Evolutionary conservation across 1,284 basidiomycete species (phyloP), one percentile per base, ranked within the genome.

Genomic region (Heterobasidion irregulare): DNA sequence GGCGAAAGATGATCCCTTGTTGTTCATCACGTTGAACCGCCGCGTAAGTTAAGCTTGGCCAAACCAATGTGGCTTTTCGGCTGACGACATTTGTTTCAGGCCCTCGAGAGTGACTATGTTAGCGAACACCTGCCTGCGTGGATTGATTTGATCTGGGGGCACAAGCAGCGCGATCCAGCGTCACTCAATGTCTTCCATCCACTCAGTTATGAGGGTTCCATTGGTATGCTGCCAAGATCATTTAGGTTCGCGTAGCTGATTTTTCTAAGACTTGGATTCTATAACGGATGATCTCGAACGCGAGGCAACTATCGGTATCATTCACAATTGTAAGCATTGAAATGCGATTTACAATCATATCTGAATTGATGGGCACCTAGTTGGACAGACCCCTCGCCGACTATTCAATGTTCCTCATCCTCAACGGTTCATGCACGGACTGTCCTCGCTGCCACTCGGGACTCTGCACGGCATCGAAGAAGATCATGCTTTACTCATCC

Each of bases 61-160:
- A 49, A 19, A 1, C 16, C 41, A 52, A 45, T 53, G 26, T 26
- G 6, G n/a, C 45, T n/a, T 53, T 50, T 32, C 15, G 38, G 43
- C 41, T 16, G 19, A 50, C 19, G 45, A 38, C 61, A 18, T 53
- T 51, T 8, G n/a, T 47, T 18, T 8, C 55, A 92, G 88, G 94
- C 95, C 0, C 77, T 98, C 35, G 95, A 98, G 70, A 94, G 92
- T 58, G 82, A 90, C 55, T 84, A 87, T 62, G 94, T 96, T 53
- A 95, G 93, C 69, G 82, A 89, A 58, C 79, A 91, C 59, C 76
- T 98, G 6, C 86, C 92, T 0, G 78, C 79, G 6, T 98, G 95
- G 95, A 97, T 98, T 62, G 94, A 98, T 66, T 78, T 98, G 26
- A 90, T 93, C 52, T 89, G 89, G 89, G 92, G 92, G 12, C 82